phyloP scores from a whole-genome alignment of 2,329 filamentous ascomycete species.

The Botrytis elliptica region DNA sequence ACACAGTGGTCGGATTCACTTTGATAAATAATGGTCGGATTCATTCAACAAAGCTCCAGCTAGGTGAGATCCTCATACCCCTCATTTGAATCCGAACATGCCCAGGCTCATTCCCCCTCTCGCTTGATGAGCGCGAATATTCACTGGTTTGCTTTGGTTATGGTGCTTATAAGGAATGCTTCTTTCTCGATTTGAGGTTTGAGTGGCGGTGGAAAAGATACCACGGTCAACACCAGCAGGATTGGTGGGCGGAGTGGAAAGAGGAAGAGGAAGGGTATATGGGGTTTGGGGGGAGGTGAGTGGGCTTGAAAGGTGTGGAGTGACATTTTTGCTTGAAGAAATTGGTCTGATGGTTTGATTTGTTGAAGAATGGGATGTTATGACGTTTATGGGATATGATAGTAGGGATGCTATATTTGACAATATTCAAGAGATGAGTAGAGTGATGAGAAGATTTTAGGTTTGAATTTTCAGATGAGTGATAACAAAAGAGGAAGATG shows the following conservation, averaged over 20 bases:
- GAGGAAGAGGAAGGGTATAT: background rate
- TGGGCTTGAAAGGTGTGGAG: background rate
- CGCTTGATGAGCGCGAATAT: background rate
- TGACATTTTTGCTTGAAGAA: background rate
- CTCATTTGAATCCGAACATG: background rate
- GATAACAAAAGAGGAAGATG: background rate
- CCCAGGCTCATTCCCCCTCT: background rate
- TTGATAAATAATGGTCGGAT: no score
- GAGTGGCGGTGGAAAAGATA: background rate
- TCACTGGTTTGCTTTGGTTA: background rate
- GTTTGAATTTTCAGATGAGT: background rate
- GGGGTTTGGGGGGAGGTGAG: no score
- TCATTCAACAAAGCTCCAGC: no score
- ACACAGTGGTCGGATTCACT: background rate
- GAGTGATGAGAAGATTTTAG: background rate
- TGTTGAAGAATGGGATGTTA: background rate
- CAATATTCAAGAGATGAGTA: background rate
- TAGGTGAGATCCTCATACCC: background rate
- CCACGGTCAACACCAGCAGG: background rate
- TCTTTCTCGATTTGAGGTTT: background rate
- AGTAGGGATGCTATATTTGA: background rate
- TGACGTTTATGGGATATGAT: background rate
- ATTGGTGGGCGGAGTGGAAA: background rate
- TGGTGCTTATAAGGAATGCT: background rate
- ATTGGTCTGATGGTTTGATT: background rate